These are phyloP conservation scores for Candida ulmi DNA, from an alignment of 805 yeast genomes.

Conservation along the genomic window DNA sequence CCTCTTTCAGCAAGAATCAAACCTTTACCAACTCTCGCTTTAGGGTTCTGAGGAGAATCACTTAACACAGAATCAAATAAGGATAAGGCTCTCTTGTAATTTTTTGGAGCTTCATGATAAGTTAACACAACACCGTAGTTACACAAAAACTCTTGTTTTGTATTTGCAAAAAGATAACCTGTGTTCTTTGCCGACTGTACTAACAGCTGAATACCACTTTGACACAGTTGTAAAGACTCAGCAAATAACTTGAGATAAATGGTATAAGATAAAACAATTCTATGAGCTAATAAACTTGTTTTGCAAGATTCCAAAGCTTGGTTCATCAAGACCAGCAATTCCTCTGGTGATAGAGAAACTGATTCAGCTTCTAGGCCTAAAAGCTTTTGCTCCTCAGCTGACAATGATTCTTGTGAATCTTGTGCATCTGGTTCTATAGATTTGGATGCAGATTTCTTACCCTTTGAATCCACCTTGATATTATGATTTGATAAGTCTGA, in stretches of 20 bases:
- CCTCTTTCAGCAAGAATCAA: constrained; percentile 66
- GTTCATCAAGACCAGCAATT: constrained; percentile 41
- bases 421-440: not conserved
- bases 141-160: constrained; percentile 56
- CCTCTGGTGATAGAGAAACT: constrained; percentile 37
- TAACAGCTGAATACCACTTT: constrained; percentile 50
- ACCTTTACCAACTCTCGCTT: constrained; percentile 79
- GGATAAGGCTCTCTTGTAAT: constrained; percentile 67
- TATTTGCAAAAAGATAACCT: constrained; percentile 42
- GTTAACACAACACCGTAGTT: constrained; percentile 73
- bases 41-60: constrained; percentile 39
- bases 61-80: constrained; percentile 60
- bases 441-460: constrained; percentile 12
- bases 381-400: constrained; percentile 22
- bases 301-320: constrained; percentile 44
- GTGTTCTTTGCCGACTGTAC: constrained; percentile 41
- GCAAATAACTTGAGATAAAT: constrained; percentile 58
- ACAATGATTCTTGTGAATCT: constrained; percentile 6
- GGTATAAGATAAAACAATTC: constrained; percentile 59
- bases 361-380: constrained; percentile 20
- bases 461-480: constrained; percentile 14
- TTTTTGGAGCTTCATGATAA: constrained; percentile 86
- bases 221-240: constrained; percentile 54
- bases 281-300: constrained; percentile 51
- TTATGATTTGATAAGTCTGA: constrained; percentile 65